Conservation (phyloP, 495 filamentous ascomycete species). For the Penicillium ochrochloron region DNA sequence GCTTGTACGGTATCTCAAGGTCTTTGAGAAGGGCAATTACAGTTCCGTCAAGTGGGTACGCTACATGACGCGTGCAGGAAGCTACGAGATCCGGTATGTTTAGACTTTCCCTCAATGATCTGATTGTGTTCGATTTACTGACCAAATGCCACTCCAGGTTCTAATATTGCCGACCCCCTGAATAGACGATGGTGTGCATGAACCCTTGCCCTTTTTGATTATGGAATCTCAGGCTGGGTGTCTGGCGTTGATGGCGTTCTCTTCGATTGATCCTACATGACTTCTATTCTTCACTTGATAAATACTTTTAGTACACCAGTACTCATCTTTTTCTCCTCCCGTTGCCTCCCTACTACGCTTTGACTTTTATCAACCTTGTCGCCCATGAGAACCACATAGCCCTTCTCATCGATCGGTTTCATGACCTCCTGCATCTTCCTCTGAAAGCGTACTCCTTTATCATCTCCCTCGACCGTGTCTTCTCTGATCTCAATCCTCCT, state of each 20-base stretch:
- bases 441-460: neutral
- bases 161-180: slow-evolving; percentile 9
- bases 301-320: neutral
- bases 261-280: slow-evolving; percentile 16
- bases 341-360: neutral
- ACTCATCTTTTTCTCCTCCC: neutral
- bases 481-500: neutral
- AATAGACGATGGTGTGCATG: slow-evolving; percentile 14
- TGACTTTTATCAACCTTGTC: neutral
- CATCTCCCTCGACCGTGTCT: neutral
- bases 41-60: slow-evolving; percentile 98
- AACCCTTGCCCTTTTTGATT: slow-evolving; percentile 9
- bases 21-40: slow-evolving; percentile 99
- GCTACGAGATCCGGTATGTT: slow-evolving; percentile 60
- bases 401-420: neutral
- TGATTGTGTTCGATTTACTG: neutral
- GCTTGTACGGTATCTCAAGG: slow-evolving; percentile 94
- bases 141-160: slow-evolving; percentile 13
- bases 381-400: slow-evolving; percentile 1
- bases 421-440: neutral
- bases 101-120: neutral
- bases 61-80: slow-evolving; percentile 94
- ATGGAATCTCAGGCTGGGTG: slow-evolving; percentile 26
- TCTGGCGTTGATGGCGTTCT: slow-evolving; percentile 33
- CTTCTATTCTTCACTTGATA: neutral